Percentiles rank a stretch among this genome's conserved stretches.
These are phyloP conservation scores for Trapa incisa DNA, from an alignment of 345 rosid species.

Conservation along the genomic window DNA sequence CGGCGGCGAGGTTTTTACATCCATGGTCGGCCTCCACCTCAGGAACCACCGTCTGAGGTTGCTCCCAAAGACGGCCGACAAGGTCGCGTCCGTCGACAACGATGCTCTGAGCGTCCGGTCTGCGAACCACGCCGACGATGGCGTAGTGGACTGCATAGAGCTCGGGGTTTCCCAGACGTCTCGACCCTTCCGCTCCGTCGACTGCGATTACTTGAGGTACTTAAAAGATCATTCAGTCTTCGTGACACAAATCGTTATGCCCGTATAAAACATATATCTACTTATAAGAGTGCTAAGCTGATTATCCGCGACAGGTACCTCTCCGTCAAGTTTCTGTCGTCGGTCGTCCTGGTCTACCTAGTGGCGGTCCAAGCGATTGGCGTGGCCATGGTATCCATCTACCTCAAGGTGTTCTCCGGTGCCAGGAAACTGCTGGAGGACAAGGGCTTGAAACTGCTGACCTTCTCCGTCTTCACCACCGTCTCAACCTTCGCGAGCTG, in stretches of 20 bases:
- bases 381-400: slow-evolving; percentile 18
- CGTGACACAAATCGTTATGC: too few species aligned
- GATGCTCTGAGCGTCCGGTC: not conserved
- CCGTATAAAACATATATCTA: too few species aligned
- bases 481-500: slow-evolving; percentile 47
- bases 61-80: not conserved
- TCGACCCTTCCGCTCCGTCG: not conserved
- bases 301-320: not conserved
- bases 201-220: not conserved
- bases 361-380: slow-evolving; percentile 25
- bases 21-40: slow-evolving; percentile 10
- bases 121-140: not conserved
- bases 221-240: too few species aligned
- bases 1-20: slow-evolving; percentile 26
- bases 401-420: slow-evolving; percentile 18
- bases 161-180: not conserved
- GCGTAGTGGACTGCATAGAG: not conserved
- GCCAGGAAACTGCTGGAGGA: slow-evolving; percentile 26
- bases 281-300: too few species aligned
- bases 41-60: not conserved
- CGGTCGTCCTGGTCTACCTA: slow-evolving; percentile 35
- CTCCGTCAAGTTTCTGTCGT: slow-evolving; percentile 19
- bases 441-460: slow-evolving; percentile 23
- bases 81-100: not conserved
- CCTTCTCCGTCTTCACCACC: slow-evolving; percentile 44